Evolutionary conservation across 306 rosid species (phyloP).

Genomic region (Carpinus viminea): DNA sequence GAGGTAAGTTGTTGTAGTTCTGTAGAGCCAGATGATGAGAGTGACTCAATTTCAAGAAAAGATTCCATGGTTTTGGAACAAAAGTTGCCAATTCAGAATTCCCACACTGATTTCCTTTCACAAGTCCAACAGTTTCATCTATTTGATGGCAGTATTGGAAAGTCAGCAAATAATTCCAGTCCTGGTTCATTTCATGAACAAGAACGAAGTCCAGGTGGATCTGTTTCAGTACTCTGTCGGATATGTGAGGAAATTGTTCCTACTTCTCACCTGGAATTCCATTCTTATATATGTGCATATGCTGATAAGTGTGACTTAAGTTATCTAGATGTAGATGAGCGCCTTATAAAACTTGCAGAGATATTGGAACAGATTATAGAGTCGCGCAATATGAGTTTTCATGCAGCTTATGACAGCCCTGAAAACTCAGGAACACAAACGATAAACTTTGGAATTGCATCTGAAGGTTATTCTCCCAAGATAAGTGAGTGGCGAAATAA

Average conservation of each 20-base stretch:
- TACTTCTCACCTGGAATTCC: constrained; percentile 12
- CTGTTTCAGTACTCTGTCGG: constrained; percentile 8
- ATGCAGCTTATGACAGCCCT: constrained; percentile 3
- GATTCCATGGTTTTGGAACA: not conserved
- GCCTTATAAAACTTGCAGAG: constrained; percentile 12
- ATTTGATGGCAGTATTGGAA: constrained; percentile 2
- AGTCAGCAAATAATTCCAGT: constrained; percentile 4
- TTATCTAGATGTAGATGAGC: constrained; percentile 14
- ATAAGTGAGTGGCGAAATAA: constrained; percentile 9
- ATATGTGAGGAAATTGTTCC: constrained; percentile 16
- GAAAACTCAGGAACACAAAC: not conserved
- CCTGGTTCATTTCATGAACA: constrained; percentile 9
- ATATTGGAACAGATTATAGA: constrained; percentile 10
- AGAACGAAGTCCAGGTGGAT: constrained; percentile 1
- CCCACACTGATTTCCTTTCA: not conserved
- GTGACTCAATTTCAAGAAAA: not conserved
- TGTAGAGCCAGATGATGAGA: constrained; percentile 9
- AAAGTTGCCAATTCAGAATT: constrained; percentile 1
- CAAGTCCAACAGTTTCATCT: constrained; percentile 6
- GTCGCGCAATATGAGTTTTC: constrained; percentile 10
- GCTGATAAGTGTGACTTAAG: constrained; percentile 7
- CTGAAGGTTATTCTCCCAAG: constrained; percentile 6
- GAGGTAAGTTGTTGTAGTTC: constrained; percentile 6
- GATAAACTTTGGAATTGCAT: not conserved
- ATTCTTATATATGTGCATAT: constrained; percentile 16